Evolutionary conservation across 2,329 filamentous ascomycete genomes (phyloP), one percentile per base, ranked within the genome.

Genomic region (Alternaria viburni): DNA sequence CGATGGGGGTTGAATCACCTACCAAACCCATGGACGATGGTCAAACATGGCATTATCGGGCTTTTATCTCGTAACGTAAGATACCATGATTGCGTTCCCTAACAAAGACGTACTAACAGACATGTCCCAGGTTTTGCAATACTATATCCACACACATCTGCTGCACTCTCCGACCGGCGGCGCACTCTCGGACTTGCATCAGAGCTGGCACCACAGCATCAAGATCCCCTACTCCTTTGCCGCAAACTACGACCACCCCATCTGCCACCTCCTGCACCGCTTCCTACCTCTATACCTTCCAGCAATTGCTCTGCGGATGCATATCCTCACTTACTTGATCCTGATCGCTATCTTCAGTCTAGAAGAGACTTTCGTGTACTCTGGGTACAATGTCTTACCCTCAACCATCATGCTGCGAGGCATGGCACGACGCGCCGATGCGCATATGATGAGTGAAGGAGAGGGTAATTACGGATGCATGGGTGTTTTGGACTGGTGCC

Each of bases 241-340:
- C 46, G 84, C 90, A 9, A 86, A 88, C 64, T 88, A 90, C 62
- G 90, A 93, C 77, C 90, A 93, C 73, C 91, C 91, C 0, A 66
- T 88, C 0, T 85, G 88, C 1, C 86, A 90, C 51, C 79, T 93
- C 7, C 78, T 92, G 1, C 84, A 86, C 64, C 87, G 86, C 51
- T 88, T 91, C 74, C 61, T 91, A 1, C 91, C 91, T 0, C 79
- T 88, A 7, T 91, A 91, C 74, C 77, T 92, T 0, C 89, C 91
- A 1, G 86, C 90, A 2, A 79, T 89, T 19, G 68, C 86, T n/a
- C 83, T 92, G 44, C 88, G 89, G 9, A 88, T 90, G 36, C 91
- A 93, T 76, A 84, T 93, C 5, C 82, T 93, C n/a, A 92, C 89
- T 0, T 93, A 90, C 80, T 85, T 92, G 59, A 72, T 91, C 11